Base-by-base conservation (phyloP, 2,329 filamentous ascomycete species). In the Cercospora janseana region DNA sequence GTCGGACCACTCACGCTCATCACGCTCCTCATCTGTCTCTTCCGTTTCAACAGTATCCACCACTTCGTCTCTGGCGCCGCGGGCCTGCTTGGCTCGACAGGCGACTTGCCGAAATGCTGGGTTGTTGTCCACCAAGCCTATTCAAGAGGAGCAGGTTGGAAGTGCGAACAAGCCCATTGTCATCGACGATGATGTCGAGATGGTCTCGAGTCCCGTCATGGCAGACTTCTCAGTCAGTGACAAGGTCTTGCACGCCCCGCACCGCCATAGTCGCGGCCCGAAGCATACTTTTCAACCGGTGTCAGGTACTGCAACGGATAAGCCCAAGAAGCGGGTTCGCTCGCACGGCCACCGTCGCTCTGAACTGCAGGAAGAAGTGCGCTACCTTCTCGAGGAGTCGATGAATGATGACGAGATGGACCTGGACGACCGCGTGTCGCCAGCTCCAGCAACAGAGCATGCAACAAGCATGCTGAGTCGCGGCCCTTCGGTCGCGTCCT, bases 1-100 rank as follows among this genome's bases (percentile, higher is more conserved):
- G 27, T 82, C 80, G 21, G 81, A 84, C 63, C 73, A 73, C 27
- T 75, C 75, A 10, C 70, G 79, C 52, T 79, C 78, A 49, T 79
- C 76, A 29, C 74, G 75, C 55, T 74, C 77, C 24, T 78, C 77
- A 7, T 79, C 76, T 46, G 79, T 78, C 57, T 78, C 75, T 45
- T 78, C 76, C 40, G 68, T 76, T 59, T 76, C 75, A 40, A 77
- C 75, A 56, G 66, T 64, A 53, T 68, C 70, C 55, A 63, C 65
- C 15, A 62, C 55, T 46, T 59, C 63, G 67, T 57, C 71, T 70
- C 65, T 80, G 77, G 69, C 77, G 79, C 66, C 80, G 31, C 59
- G 68, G 70, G 70, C 69, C 68, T 72, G 66, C 66, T 66, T 78
- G 70, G 74, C 74, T 62, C 70, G 74, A 60, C 68, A 76, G 70